Percentiles rank a stretch among this genome's conserved stretches.
phyloP scores from a whole-genome alignment of 192 early-diverging fungal species.

The Martensiomyces pterosporus region DNA sequence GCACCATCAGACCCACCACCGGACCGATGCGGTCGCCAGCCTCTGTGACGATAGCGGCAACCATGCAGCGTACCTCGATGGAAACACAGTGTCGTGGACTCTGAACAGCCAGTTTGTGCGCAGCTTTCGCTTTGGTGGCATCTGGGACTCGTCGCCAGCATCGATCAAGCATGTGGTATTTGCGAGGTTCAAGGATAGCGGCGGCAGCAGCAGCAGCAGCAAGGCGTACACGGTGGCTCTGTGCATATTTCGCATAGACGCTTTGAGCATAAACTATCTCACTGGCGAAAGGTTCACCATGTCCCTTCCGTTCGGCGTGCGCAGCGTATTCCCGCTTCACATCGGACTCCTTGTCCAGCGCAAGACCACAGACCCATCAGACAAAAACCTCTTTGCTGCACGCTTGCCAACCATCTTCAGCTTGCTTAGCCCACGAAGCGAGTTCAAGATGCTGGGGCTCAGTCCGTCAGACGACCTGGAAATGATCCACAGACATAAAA shows the following conservation, averaged over 20 bases:
- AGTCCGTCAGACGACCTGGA: slow-evolving; percentile 20
- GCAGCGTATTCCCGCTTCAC: slow-evolving; percentile 24
- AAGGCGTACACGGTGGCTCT: slow-evolving; percentile 19
- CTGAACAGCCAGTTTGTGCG: slow-evolving; percentile 28
- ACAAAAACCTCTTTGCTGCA: slow-evolving; percentile 10
- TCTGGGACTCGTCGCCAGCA: too few relatives aligned
- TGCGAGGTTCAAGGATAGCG: slow-evolving; percentile 18
- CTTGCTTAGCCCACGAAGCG: slow-evolving; percentile 29
- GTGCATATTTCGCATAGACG: slow-evolving; percentile 36
- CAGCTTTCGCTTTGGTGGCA: slow-evolving; percentile 19
- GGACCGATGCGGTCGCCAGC: too few relatives aligned
- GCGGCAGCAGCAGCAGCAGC: not conserved
- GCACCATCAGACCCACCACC: too few relatives aligned
- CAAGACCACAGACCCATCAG: slow-evolving; percentile 8
- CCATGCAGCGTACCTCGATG: slow-evolving; percentile 18
- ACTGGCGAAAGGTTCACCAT: slow-evolving; percentile 30
- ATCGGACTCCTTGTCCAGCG: slow-evolving; percentile 40
- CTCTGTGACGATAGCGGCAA: slow-evolving; percentile 4
- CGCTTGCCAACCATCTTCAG: slow-evolving; percentile 37
- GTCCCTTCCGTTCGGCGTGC: slow-evolving; percentile 35
- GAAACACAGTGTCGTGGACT: slow-evolving; percentile 20
- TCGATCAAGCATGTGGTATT: slow-evolving; percentile 21
- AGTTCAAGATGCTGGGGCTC: slow-evolving; percentile 46
- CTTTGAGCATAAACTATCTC: slow-evolving; percentile 24
- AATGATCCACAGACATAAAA: slow-evolving; percentile 2